Percentiles rank a stretch among this genome's conserved stretches.
These are phyloP conservation scores for Stagonosporopsis vannaccii DNA, from an alignment of 2,329 filamentous ascomycete species.

Conservation along the genomic window DNA sequence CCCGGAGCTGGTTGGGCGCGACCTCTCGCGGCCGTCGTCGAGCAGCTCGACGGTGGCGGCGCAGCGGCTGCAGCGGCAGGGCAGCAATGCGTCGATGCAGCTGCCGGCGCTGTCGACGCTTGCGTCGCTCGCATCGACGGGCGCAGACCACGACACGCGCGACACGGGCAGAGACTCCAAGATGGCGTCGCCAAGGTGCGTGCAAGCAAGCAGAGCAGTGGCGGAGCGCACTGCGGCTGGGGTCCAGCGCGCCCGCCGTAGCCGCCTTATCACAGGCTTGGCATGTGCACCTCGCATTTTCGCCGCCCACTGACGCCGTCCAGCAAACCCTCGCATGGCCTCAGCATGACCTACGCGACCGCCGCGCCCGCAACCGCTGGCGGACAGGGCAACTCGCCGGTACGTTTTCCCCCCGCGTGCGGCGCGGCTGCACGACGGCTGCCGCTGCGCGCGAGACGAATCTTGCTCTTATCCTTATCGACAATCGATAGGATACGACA, in stretches of 20 bases:
- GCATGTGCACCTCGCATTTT: conserved; percentile 45
- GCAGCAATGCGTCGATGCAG: conserved; percentile 52
- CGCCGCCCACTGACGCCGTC: conserved; percentile 32
- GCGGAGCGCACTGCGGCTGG: conserved; percentile 16
- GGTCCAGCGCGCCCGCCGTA: conserved; percentile 28
- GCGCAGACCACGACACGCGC: conserved; percentile 53
- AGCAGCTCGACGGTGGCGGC: conserved; percentile 60
- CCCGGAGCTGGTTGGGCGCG: conserved; percentile 54
- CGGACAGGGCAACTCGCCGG: conserved; percentile 66
- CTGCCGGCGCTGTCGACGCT: conserved; percentile 67
- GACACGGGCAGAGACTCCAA: conserved; percentile 31
- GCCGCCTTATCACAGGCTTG: conserved; percentile 43
- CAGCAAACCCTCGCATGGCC: conserved; percentile 54
- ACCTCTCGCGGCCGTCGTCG: conserved; percentile 62
- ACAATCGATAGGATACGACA: conserved; percentile 50
- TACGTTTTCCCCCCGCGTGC: conserved; percentile 49
- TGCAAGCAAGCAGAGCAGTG: too few relatives aligned
- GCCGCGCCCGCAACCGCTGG: conserved; percentile 71
- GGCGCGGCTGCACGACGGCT: conserved; percentile 39
- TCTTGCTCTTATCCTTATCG: conserved; percentile 57
- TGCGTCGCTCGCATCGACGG: conserved; percentile 64
- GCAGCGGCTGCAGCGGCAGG: conserved; percentile 44
- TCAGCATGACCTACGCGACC: conserved; percentile 67
- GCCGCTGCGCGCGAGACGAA: conserved; percentile 21
- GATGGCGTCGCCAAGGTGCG: conserved; percentile 43